Evolutionary conservation across 1,284 basidiomycete genomes (phyloP).

Genomic region (Apiotrichum gamsii): DNA sequence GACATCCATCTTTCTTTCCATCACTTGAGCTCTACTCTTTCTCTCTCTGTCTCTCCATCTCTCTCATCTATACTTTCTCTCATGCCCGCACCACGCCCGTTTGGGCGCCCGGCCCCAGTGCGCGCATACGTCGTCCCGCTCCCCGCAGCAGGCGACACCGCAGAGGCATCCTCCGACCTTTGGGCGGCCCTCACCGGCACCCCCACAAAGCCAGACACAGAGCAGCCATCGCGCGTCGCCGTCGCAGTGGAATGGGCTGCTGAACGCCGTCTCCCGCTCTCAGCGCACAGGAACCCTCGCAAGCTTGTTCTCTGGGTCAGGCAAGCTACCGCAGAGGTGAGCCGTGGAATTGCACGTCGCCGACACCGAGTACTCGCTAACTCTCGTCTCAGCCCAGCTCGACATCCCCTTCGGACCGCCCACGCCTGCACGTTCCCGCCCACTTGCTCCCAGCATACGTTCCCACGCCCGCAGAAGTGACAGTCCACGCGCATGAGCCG

Average conservation of each 20-base stretch:
- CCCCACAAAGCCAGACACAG: neutral
- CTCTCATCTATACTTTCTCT: too few relatives aligned
- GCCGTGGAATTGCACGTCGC: neutral
- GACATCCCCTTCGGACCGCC: constrained; percentile 1
- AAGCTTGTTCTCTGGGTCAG: constrained; percentile 18
- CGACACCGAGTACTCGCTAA: neutral
- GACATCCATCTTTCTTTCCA: neutral
- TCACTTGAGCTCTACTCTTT: neutral
- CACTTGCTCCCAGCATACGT: constrained; percentile 31
- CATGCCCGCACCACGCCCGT: constrained; percentile 13
- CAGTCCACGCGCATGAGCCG: constrained; percentile 27
- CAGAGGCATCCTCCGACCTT: constrained; percentile 11
- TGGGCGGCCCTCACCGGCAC: constrained; percentile 8
- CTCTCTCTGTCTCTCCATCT: neutral
- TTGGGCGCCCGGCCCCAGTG: constrained; percentile 14
- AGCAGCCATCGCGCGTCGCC: constrained; percentile 4
- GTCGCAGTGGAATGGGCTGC: constrained; percentile 13
- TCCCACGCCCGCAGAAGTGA: constrained; percentile 20
- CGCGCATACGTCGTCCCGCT: constrained; percentile 12
- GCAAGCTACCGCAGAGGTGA: constrained; percentile 6
- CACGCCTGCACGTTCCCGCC: constrained; percentile 24
- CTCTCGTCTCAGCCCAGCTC: neutral
- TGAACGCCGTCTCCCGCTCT: constrained; percentile 10
- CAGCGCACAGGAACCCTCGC: neutral
- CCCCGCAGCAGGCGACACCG: constrained; percentile 6